Conservation (phyloP, 176 grass and related monocot genomes). For the Rhynchospora pubera region DNA sequence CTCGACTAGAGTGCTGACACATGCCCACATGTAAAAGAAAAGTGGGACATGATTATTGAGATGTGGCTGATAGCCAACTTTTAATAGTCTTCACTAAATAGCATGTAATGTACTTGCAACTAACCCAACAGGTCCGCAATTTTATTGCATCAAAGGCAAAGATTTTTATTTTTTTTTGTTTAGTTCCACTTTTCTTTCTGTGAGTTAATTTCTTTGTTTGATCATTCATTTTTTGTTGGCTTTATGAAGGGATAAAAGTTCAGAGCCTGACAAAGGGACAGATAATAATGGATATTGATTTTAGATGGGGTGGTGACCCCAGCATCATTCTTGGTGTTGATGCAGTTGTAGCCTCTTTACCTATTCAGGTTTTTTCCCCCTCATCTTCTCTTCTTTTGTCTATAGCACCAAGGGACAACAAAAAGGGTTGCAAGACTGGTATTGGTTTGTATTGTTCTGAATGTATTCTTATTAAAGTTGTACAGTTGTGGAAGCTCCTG, state of each 20-base stretch:
- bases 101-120: conserved; percentile 3
- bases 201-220: background rate
- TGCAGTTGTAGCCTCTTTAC: conserved; percentile 79
- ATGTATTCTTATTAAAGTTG: background rate
- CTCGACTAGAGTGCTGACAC: background rate
- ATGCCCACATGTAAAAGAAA: background rate
- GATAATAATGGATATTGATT: conserved; percentile 96
- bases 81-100: background rate
- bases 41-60: background rate
- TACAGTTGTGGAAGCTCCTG: background rate
- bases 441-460: background rate
- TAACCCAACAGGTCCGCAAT: background rate
- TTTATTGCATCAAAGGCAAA: background rate
- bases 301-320: conserved; percentile 94
- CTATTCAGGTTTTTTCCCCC: conserved; percentile 59
- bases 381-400: conserved; percentile 13
- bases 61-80: background rate
- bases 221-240: conserved; percentile 10
- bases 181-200: background rate
- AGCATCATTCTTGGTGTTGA: conserved; percentile 99
- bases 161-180: background rate
- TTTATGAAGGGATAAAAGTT: conserved; percentile 72
- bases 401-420: background rate
- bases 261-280: conserved; percentile 91
- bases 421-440: background rate